A percentile compares a stretch with the other conserved stretches of the same genome.
Evolutionary conservation across 129 eudicot species (phyloP).

Genomic region (Centella asiatica): DNA sequence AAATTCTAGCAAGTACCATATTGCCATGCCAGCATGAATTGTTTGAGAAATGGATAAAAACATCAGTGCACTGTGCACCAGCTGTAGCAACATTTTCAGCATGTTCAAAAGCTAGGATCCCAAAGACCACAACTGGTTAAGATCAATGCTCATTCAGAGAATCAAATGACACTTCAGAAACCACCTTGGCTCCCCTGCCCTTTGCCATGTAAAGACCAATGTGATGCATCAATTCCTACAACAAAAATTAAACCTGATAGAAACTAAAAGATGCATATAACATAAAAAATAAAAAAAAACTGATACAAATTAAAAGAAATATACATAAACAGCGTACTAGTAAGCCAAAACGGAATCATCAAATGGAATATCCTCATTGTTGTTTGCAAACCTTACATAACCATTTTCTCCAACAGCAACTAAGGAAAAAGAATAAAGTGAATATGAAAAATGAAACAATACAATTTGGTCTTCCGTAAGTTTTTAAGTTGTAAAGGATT

Average conservation of each 20-base stretch:
- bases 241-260: conserved; percentile 3
- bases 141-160: conserved; percentile 15
- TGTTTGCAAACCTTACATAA: too few species aligned
- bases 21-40: not conserved
- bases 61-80: not conserved
- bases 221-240: conserved; percentile 86
- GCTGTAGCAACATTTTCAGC: not conserved
- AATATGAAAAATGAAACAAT: too few species aligned
- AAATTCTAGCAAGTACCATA: not conserved
- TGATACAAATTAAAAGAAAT: too few species aligned
- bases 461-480: too few species aligned
- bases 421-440: too few species aligned
- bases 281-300: not conserved
- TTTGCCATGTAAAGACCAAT: conserved; percentile 91
- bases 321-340: too few species aligned
- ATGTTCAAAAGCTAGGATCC: conserved; percentile 1
- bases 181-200: conserved; percentile 96
- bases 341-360: too few species aligned
- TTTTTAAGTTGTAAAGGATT: too few species aligned
- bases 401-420: too few species aligned
- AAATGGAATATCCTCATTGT: too few species aligned
- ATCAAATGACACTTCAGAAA: conserved; percentile 62
- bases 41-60: not conserved
- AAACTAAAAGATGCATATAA: not conserved
- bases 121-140: not conserved